Conservation (phyloP, 1,284 basidiomycete species). For the Trichosporon sp. region DNA sequence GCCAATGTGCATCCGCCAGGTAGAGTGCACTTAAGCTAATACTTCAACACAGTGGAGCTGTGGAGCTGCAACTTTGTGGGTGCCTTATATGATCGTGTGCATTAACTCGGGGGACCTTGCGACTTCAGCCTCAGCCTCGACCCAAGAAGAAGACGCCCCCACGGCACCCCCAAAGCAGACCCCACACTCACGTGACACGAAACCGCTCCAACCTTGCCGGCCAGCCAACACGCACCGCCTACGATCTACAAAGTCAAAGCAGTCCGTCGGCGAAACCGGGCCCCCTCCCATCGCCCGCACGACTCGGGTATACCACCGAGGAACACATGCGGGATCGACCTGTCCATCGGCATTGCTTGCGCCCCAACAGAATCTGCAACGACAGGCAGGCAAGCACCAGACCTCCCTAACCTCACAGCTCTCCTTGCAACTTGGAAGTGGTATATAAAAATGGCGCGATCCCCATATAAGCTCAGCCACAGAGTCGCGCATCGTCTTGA, state of each 20-base stretch:
- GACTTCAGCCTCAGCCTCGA: too few species aligned
- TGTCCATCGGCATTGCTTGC: too few species aligned
- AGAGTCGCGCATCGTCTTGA: too few species aligned
- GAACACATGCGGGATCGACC: not conserved
- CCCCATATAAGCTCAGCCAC: too few species aligned
- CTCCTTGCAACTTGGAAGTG: too few species aligned
- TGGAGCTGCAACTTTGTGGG: too few species aligned
- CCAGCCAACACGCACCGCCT: not conserved
- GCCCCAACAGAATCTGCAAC: too few species aligned
- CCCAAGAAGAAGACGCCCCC: not conserved
- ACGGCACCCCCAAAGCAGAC: not conserved
- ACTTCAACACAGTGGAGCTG: not conserved
- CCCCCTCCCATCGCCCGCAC: not conserved
- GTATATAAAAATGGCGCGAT: too few species aligned
- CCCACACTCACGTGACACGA: not conserved
- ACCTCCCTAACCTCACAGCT: too few species aligned
- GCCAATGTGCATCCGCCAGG: not conserved
- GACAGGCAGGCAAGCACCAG: too few species aligned
- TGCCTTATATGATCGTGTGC: not conserved
- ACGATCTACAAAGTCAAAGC: not conserved
- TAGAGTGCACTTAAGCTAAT: not conserved
- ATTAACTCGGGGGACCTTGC: not conserved
- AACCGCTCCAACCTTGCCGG: not conserved
- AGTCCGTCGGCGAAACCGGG: not conserved
- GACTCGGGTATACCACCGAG: not conserved